Evolutionary conservation across 345 rosid genomes (phyloP).

Genomic region (Xanthoceras sorbifolium): DNA sequence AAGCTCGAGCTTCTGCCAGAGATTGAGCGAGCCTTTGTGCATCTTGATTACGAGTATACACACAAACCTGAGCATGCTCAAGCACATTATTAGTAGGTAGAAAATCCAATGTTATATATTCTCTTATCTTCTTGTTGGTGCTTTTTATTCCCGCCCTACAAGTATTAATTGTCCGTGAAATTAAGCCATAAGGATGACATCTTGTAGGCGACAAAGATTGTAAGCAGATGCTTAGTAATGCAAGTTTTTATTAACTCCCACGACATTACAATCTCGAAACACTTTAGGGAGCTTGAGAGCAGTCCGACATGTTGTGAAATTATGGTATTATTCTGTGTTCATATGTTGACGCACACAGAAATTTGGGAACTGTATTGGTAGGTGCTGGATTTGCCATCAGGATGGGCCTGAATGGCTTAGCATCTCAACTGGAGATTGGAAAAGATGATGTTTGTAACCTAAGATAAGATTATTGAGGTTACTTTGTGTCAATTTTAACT

Average conservation of each 20-base stretch:
- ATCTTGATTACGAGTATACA: constrained; percentile 89
- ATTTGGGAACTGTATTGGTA: no score
- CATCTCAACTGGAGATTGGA: no score
- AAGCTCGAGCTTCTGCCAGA: constrained; percentile 87
- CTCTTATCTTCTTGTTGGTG: neutral
- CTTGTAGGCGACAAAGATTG: neutral
- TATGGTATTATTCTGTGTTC: no score
- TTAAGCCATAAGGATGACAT: neutral
- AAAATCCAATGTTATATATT: neutral
- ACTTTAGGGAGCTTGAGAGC: neutral
- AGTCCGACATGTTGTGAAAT: neutral
- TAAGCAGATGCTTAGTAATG: neutral
- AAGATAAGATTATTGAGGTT: no score
- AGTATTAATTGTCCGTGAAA: neutral
- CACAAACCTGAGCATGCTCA: constrained; percentile 97
- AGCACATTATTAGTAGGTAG: constrained; percentile 36
- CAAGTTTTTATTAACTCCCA: neutral
- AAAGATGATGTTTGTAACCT: no score
- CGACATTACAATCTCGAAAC: no score
- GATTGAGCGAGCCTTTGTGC: constrained; percentile 95
- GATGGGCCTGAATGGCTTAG: no score
- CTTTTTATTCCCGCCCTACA: constrained; percentile 13
- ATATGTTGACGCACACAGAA: no score
- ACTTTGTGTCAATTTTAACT: no score
- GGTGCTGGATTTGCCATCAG: no score